Evolutionary conservation across 495 filamentous ascomycete species (phyloP), one percentile per base, ranked within the genome.

Genomic region (Aspergillus kassunensis): DNA sequence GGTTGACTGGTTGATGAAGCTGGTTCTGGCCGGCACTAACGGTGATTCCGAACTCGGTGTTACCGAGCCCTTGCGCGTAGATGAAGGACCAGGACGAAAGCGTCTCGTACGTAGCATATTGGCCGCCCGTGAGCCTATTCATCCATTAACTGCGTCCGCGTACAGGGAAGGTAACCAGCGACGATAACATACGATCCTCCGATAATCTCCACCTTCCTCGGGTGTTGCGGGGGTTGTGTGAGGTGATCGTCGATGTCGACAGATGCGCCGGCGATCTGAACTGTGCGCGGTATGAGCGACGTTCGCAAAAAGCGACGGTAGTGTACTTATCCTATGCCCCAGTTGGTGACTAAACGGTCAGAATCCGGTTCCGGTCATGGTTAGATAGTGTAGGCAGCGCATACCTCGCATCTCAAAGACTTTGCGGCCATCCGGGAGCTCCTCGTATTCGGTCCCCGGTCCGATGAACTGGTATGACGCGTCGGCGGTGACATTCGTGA

Each of bases 51-150:
- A 79, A 84, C 47, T 88, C 84, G 6, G 80, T 80, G 33, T 85
- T 79, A 0, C 84, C 84, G 3, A 87, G 62, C 0, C 84, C 84
- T 9, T 77, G 77, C 0, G 73, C 80, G 21, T 85, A 67, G 18
- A 62, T 55, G 27, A 74, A 86, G n/a, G 73, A 75, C 66, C 78
- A 85, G 12, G 79, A 76, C 0, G 81, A 81, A 6, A 87, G 51
- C 0, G 78, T 79, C 60, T 89, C 84, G 44, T 84, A 83, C 15
- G 80, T 80, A n/a, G 73, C 80, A 53, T 80, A 87, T 67, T 81
- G 75, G 4, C 84, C 83, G 3, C 80, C 62, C 16, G 60, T 61
- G 21, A 72, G 56, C 6, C 68, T 71, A n/a, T n/a, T 5, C 15
- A 11, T 12, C 6, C n/a, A 4, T 5, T 15, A 19, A 18, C 44